These are phyloP conservation scores for Cladosporium cucumerinum DNA, from an alignment of 2,329 filamentous ascomycete species.

Conservation along the genomic window DNA sequence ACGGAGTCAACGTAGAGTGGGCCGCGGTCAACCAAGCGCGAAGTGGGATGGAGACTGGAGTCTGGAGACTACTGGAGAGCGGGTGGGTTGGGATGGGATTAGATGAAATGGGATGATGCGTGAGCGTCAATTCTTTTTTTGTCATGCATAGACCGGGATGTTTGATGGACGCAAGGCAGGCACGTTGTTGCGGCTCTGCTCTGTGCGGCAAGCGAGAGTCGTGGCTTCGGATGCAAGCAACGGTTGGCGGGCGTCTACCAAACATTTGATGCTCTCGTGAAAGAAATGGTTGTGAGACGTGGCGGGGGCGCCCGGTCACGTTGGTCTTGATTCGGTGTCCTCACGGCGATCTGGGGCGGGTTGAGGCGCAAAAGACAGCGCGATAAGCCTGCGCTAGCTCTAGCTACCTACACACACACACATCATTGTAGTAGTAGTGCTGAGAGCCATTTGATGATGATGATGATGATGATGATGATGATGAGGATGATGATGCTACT, in stretches of 20 bases:
- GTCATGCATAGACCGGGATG: neutral
- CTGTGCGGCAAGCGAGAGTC: neutral
- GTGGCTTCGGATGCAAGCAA: neutral
- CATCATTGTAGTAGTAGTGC: neutral
- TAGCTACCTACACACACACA: neutral
- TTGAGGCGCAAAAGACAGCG: neutral
- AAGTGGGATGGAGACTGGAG: constrained; percentile 6
- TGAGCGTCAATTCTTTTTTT: neutral
- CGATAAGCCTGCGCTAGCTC: constrained; percentile 14
- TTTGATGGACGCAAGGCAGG: neutral
- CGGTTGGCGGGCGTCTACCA: neutral
- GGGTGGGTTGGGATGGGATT: neutral
- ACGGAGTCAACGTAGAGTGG: constrained; percentile 10
- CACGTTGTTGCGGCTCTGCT: neutral
- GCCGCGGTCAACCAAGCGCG: constrained; percentile 8
- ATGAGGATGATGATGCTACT: neutral
- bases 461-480: too few relatives aligned
- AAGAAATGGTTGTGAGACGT: neutral
- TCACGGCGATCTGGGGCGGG: neutral
- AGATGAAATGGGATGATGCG: neutral
- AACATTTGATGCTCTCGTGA: neutral
- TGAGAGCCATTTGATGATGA: neutral
- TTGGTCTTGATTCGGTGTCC: neutral
- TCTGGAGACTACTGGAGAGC: neutral
- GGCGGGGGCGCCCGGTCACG: neutral